phyloP scores from a whole-genome alignment of 1,139 yeast genomes.

The Debaryomyces sp. region DNA sequence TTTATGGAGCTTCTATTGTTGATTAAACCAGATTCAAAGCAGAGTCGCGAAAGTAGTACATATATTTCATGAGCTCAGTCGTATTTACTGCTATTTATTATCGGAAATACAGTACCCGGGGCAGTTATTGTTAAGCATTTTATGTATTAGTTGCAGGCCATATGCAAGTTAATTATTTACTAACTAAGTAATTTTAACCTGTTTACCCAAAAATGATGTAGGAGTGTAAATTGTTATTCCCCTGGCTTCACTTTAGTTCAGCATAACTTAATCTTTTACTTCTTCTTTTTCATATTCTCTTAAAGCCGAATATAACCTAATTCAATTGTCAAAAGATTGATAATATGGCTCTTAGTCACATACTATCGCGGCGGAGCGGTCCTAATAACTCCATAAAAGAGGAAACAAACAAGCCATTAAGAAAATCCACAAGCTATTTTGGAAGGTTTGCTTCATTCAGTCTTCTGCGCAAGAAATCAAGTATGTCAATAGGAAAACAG shows the following conservation, averaged over 20 bases:
- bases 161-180: background rate
- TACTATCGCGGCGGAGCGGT: conserved; percentile 1
- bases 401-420: background rate
- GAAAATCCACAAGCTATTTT: background rate
- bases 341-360: background rate
- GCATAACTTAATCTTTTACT: background rate
- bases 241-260: background rate
- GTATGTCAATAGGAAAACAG: background rate
- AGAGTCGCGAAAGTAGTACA: background rate
- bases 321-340: background rate
- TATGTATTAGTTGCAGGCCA: conserved; percentile 1
- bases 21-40: background rate
- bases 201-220: background rate
- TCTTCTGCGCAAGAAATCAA: background rate
- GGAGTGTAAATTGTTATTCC: background rate
- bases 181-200: background rate
- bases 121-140: background rate
- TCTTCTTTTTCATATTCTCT: background rate
- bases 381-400: background rate
- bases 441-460: background rate
- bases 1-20: too few relatives aligned
- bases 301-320: background rate
- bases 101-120: background rate
- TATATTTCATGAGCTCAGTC: background rate
- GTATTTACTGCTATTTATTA: background rate